phyloP scores from a whole-genome alignment of 148 eudicot genomes.

The Pharnaceum exiguum region DNA sequence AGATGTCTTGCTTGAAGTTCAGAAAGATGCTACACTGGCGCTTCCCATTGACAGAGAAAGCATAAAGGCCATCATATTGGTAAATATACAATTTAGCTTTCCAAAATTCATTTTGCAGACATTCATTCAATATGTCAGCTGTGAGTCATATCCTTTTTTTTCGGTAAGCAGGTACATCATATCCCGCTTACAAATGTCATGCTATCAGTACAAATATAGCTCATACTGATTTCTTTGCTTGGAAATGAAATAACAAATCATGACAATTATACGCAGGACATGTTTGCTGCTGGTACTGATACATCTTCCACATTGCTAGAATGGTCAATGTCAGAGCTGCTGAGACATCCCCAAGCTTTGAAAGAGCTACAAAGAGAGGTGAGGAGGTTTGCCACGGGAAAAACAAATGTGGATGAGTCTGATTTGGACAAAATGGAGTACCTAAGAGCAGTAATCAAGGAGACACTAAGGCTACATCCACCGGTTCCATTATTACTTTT shows the following conservation, averaged over 20 bases:
- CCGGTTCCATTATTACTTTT: constrained; percentile 19
- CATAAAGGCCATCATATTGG: constrained; percentile 29
- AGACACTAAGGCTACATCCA: constrained; percentile 23
- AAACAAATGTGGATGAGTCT: constrained; percentile 5
- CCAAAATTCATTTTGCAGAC: background rate
- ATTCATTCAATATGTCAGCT: too few relatives aligned
- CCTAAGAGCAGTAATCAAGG: constrained; percentile 21
- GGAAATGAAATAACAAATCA: background rate
- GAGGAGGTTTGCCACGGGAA: background rate
- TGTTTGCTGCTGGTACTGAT: constrained; percentile 24
- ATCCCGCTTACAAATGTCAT: too few relatives aligned
- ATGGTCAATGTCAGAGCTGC: constrained; percentile 26
- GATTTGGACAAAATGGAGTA: constrained; percentile 14
- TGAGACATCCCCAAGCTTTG: constrained; percentile 14
- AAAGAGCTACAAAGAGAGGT: constrained; percentile 18
- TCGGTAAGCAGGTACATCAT: too few relatives aligned
- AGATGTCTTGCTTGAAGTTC: constrained; percentile 29
- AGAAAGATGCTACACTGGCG: constrained; percentile 18
- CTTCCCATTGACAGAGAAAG: constrained; percentile 26
- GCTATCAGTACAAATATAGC: too few relatives aligned
- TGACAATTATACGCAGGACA: constrained; percentile 6
- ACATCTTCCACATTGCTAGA: constrained; percentile 11
- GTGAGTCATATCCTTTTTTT: too few relatives aligned
- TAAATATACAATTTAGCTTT: background rate
- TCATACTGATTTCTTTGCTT: too few relatives aligned